Conservation (phyloP, 2,329 filamentous ascomycete genomes). For the Stagonosporopsis rhizophila region DNA sequence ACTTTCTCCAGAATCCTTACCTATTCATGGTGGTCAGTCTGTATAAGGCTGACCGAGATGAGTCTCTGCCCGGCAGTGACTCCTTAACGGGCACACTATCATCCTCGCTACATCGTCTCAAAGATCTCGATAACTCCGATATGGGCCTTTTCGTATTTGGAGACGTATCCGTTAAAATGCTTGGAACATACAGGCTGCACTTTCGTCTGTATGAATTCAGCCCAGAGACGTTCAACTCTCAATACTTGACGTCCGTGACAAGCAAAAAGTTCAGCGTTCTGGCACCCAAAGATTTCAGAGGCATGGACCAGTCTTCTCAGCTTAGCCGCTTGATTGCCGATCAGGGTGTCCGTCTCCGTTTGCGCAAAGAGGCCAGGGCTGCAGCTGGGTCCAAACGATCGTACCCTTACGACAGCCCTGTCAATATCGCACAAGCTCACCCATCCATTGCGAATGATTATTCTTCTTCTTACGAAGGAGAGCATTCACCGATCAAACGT, state of each 20-base stretch:
- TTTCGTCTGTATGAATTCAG: slow-evolving; percentile 73
- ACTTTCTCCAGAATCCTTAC: slow-evolving; percentile 70
- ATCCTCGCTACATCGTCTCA: slow-evolving; percentile 82
- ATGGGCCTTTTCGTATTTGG: slow-evolving; percentile 91
- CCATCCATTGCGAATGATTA: slow-evolving; percentile 9
- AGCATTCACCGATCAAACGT: slow-evolving; percentile 16
- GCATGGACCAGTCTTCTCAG: slow-evolving; percentile 81
- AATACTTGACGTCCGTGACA: slow-evolving; percentile 59
- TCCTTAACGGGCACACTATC: slow-evolving; percentile 75
- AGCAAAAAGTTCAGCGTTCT: slow-evolving; percentile 72
- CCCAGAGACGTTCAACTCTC: slow-evolving; percentile 49
- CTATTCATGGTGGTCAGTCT: slow-evolving; percentile 68
- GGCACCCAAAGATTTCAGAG: slow-evolving; percentile 73
- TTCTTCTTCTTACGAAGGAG: slow-evolving; percentile 14
- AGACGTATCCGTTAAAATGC: slow-evolving; percentile 78
- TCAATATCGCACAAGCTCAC: slow-evolving; percentile 15
- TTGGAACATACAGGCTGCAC: slow-evolving; percentile 74
- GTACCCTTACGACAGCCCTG: slow-evolving; percentile 22
- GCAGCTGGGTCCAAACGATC: slow-evolving; percentile 38
- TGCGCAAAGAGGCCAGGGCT: slow-evolving; percentile 79
- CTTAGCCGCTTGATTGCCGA: slow-evolving; percentile 84
- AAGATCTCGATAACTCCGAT: slow-evolving; percentile 78
- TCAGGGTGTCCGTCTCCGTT: slow-evolving; percentile 81
- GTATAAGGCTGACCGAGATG: slow-evolving; percentile 57
- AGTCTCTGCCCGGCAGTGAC: slow-evolving; percentile 54